Evolutionary conservation across 345 rosid species (phyloP).

Genomic region (Boechera divaricarpa): DNA sequence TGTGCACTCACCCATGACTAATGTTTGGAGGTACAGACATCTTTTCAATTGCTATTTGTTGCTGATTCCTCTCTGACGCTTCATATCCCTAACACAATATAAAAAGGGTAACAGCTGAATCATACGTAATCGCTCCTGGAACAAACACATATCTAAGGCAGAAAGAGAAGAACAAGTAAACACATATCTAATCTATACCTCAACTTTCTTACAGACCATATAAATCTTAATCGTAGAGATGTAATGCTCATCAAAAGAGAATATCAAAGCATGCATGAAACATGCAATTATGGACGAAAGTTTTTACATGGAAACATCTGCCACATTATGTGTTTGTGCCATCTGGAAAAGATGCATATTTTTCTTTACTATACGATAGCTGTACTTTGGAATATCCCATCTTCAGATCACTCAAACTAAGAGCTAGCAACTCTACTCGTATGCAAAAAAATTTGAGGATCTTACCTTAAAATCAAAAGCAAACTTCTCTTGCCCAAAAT

Average conservation of each 20-base stretch:
- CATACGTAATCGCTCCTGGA: slow-evolving; percentile 11
- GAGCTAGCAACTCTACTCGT: background rate
- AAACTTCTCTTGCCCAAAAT: slow-evolving; percentile 84
- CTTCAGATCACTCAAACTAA: background rate
- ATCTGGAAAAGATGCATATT: background rate
- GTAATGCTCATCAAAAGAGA: background rate
- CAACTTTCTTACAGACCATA: slow-evolving; percentile 11
- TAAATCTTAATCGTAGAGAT: background rate
- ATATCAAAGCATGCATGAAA: slow-evolving; percentile 1
- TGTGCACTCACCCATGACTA: slow-evolving; percentile 65
- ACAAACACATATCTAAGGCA: slow-evolving; percentile 2
- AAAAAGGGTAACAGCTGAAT: slow-evolving; percentile 7
- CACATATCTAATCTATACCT: background rate
- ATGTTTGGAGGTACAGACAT: slow-evolving; percentile 60
- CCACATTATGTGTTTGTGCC: slow-evolving; percentile 1
- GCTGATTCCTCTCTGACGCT: slow-evolving; percentile 75
- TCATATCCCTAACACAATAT: slow-evolving; percentile 67
- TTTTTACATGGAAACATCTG: background rate
- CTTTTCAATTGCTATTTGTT: slow-evolving; percentile 60
- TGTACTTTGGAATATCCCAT: background rate
- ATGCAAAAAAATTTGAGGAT: background rate
- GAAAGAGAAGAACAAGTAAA: background rate
- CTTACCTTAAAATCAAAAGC: slow-evolving; percentile 85
- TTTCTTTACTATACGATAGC: background rate
- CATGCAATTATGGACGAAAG: background rate